These are phyloP conservation scores for Cicer yamashitae DNA, from an alignment of 306 rosid genomes.

Conservation along the genomic window DNA sequence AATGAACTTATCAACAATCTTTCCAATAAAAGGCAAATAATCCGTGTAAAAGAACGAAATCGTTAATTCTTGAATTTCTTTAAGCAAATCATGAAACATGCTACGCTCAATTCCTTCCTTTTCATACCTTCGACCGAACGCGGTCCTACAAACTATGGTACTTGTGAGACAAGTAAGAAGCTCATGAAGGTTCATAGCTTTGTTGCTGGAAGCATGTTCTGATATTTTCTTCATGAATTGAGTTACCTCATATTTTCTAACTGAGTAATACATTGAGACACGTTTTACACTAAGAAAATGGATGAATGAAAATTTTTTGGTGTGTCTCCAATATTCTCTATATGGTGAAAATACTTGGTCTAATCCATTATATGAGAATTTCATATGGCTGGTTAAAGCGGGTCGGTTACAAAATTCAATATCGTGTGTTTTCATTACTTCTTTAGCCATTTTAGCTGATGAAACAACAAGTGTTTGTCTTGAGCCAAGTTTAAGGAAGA, in stretches of 20 bases:
- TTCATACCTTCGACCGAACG: conserved; percentile 28
- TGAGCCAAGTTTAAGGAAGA: conserved; percentile 42
- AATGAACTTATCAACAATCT: conserved; percentile 21
- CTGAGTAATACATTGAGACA: conserved; percentile 11
- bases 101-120: conserved; percentile 25
- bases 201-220: not conserved
- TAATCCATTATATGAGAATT: conserved; percentile 34
- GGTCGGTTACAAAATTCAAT: conserved; percentile 19
- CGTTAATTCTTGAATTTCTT: not conserved
- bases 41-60: conserved; percentile 18
- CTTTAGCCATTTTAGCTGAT: conserved; percentile 41
- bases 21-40: conserved; percentile 27
- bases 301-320: conserved; percentile 24
- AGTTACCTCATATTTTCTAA: conserved; percentile 4
- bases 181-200: not conserved
- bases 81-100: conserved; percentile 31
- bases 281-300: conserved; percentile 32
- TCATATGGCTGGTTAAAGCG: conserved; percentile 1
- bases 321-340: conserved; percentile 36
- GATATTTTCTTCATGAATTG: conserved; percentile 27
- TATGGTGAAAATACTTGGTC: conserved; percentile 33
- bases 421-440: conserved; percentile 33
- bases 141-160: conserved; percentile 22
- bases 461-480: conserved; percentile 35
- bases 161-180: too few relatives aligned